phyloP scores from a whole-genome alignment of 163 green algal genomes.

The Scenedesmus sp. region DNA sequence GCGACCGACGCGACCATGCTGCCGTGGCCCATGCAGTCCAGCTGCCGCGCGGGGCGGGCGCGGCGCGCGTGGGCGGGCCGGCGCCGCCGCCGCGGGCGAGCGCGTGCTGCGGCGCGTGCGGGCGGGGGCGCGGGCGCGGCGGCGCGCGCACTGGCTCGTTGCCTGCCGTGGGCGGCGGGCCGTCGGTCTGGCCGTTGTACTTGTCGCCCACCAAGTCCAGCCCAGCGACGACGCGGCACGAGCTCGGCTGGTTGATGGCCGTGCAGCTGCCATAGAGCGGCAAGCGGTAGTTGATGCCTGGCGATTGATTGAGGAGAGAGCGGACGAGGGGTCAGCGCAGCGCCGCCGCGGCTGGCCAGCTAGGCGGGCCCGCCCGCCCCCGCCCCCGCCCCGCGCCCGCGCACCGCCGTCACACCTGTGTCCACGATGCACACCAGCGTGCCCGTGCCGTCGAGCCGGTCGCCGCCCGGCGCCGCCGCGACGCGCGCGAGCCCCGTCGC shows the following conservation, averaged over 20 bases:
- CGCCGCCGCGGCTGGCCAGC: too few species aligned
- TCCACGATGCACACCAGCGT: neutral
- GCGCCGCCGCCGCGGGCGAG: too few species aligned
- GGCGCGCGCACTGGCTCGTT: neutral
- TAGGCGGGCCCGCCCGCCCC: too few species aligned
- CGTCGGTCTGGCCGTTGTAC: neutral
- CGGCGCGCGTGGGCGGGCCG: too few species aligned
- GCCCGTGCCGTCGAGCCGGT: neutral
- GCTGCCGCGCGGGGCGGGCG: neutral
- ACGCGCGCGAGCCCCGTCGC: too few species aligned
- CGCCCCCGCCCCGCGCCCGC: too few species aligned
- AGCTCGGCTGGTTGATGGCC: neutral
- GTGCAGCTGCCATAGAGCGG: constrained; percentile 1
- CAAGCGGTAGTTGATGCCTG: too few species aligned
- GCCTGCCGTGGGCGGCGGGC: neutral
- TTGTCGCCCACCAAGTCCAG: constrained; percentile 14
- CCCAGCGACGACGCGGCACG: constrained; percentile 9
- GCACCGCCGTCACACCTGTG: constrained; percentile 5
- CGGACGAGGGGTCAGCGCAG: too few species aligned
- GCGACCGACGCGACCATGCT: constrained; percentile 29
- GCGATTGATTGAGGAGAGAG: too few species aligned
- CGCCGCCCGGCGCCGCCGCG: too few species aligned
- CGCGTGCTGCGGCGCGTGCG: too few species aligned
- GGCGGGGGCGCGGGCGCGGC: too few species aligned
- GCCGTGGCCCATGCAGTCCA: constrained; percentile 28